Base-by-base conservation (phyloP, 768 basidiomycete species). In the Amanita rubescens region DNA sequence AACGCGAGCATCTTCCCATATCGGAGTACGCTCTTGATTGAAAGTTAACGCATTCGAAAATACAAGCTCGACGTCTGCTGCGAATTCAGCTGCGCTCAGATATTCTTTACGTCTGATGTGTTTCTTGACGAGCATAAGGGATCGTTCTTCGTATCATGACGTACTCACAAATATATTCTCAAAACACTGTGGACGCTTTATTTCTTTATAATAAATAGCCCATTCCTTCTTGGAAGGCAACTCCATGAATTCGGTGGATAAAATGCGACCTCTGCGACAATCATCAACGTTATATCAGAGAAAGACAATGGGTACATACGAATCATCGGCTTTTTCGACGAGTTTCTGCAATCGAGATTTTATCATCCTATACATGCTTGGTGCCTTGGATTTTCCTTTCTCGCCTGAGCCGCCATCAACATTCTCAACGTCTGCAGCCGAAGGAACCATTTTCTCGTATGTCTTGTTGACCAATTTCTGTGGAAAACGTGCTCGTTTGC, bases 41-140 rank as follows among this genome's bases (percentile, higher is more conserved):
- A 94, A 97, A 54, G 78, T 69, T 65, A 90, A 75, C 9, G 93
- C 94, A 64, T 97, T 97, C 6, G 82, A 79, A 69, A 94, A 95
- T 22, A 97, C 87, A 38, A 94, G 77, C 60, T 94, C 90, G 12
- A 94, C 86, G 55, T 97, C 94, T 8, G 80, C 80, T 41, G 86
- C 85, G 62, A 94, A 95, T 22, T 87, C 84, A 3, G 77, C 72
- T 5, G 79, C 70, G 2, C 74, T 78, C 19, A 64, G 61, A 63
- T 95, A 97, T 59, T 87, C 84, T 64, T 91, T 88, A 53, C 80
- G 80, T 62, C 90, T 85, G 58, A 95, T 72, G 46, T 80, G 81
- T 80, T 84, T 85, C 94, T 97, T 25, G 30, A 17, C 22, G 14
- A 58, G 22, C n/a, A 37, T 58, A 5, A 60, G 53, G 39, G 39